A percentile compares a stretch with the other conserved stretches of the same genome.
These are phyloP conservation scores for Thecaphora thlaspeos DNA, from an alignment of 1,284 basidiomycete species.

Conservation along the genomic window DNA sequence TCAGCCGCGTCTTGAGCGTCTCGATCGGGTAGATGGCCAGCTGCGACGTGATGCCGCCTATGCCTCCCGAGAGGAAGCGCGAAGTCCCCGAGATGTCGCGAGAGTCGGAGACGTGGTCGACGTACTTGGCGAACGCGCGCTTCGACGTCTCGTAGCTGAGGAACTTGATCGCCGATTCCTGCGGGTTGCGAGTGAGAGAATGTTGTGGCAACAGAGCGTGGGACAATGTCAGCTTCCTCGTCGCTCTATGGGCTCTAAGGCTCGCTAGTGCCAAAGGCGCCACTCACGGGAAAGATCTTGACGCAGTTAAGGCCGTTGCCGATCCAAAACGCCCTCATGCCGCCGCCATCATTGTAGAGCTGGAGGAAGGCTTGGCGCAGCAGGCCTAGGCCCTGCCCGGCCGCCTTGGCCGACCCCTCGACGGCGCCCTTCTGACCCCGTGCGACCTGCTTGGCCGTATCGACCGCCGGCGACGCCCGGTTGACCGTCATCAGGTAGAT, in stretches of 20 bases:
- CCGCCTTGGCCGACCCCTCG: slow-evolving; percentile 21
- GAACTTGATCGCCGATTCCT: slow-evolving; percentile 98
- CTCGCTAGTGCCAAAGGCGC: too few species aligned
- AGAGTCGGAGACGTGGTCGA: slow-evolving; percentile 84
- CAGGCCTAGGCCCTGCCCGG: slow-evolving; percentile 60
- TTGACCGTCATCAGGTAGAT: slow-evolving; percentile 87
- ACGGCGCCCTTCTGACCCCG: slow-evolving; percentile 10
- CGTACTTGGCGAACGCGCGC: slow-evolving; percentile 86
- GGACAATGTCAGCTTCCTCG: too few species aligned
- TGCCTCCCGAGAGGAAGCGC: slow-evolving; percentile 90
- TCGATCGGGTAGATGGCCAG: slow-evolving; percentile 62
- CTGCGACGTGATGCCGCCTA: slow-evolving; percentile 92
- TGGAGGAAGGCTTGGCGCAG: slow-evolving; percentile 72
- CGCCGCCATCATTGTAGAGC: slow-evolving; percentile 76
- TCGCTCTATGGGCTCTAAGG: too few species aligned
- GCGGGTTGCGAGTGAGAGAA: too few species aligned
- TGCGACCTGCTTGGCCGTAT: slow-evolving; percentile 15
- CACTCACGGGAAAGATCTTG: slow-evolving; percentile 79
- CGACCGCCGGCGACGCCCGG: slow-evolving; percentile 14
- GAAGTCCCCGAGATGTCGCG: slow-evolving; percentile 86
- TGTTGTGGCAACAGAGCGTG: too few species aligned
- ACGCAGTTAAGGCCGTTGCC: slow-evolving; percentile 68
- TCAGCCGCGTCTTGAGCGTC: slow-evolving; percentile 60
- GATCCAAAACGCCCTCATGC: slow-evolving; percentile 88
- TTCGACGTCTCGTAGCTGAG: slow-evolving; percentile 94